Base-by-base conservation (phyloP, 139 green algal species). In the Monoraphidium neglectum region DNA sequence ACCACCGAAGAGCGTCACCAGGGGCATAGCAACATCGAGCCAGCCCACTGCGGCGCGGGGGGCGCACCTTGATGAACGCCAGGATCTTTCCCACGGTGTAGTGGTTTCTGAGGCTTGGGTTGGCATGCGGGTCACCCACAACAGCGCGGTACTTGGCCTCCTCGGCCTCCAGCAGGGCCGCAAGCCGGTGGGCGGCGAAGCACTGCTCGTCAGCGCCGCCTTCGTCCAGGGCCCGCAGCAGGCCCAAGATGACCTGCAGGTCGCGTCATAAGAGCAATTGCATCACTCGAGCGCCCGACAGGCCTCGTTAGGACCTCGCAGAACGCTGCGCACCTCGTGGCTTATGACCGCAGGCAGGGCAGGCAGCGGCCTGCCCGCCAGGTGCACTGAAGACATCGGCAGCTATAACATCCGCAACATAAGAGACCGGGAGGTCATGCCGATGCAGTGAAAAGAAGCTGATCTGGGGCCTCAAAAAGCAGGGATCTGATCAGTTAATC, bases 121-220 rank as follows among this genome's bases (percentile, higher is more conserved):
- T 76, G 35, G 68, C 59, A 57, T 73, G 77, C 0, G 82, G 77
- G 75, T 86, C 84, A 16, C 84, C 84, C 1, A 86, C 75, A 26
- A 80, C 59, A 13, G 77, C 77, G 3, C 81, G 59, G 57, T 82
- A 87, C 38, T 72, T 70, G 16, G 64, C 62, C 57, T 86, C 78
- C 54, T 80, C 84, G 21, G 56, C 63, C 51, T 89, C 81, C 53
- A 86, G 40, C 46, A 84, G 64, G 26, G 21, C 38, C 46, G 84
- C 59, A 35, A 84, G 67, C 59, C 59, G 47, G 28, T 83, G 66
- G 3, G 77, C 77, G 21, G 81, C 81, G 18, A 71, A 59, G 15
- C 79, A 62, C 40, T 70, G 72, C 16, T 65, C 71, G 49, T 38
- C 47, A 21, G 43, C 53, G 35, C 62, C 59, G 33, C 66, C 76